Evolutionary conservation across 768 basidiomycete genomes (phyloP).

Genomic region (Piloderma croceum): DNA sequence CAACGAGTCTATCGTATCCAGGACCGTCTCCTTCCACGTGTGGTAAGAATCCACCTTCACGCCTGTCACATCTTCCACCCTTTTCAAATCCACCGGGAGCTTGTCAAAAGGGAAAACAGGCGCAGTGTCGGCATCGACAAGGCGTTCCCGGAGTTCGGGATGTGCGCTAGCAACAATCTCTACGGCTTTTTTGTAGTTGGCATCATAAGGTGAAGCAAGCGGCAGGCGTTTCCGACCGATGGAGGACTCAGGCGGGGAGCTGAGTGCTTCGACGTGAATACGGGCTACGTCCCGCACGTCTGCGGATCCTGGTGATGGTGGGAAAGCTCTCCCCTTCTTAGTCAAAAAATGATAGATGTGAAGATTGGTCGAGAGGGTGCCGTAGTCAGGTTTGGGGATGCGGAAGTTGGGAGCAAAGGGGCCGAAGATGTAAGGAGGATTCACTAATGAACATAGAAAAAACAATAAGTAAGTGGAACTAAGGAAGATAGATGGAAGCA

Average conservation of each 20-base stretch:
- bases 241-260: conserved; percentile 3
- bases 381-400: conserved; percentile 15
- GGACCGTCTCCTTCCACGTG: too few species aligned
- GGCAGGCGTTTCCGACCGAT: conserved; percentile 8
- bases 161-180: too few species aligned
- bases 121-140: too few species aligned
- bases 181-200: too few species aligned
- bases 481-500: conserved; percentile 28
- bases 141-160: too few species aligned
- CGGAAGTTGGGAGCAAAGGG: conserved; percentile 26
- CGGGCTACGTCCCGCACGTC: conserved; percentile 24
- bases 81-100: too few species aligned
- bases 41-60: too few species aligned
- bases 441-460: conserved; percentile 21
- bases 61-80: too few species aligned
- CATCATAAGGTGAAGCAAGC: conserved; percentile 1
- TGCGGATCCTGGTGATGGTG: conserved; percentile 19
- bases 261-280: conserved; percentile 2
- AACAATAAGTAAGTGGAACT: neutral
- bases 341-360: conserved; percentile 21
- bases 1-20: conserved; percentile 12
- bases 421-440: conserved; percentile 34
- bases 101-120: neutral
- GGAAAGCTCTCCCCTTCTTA: conserved; percentile 21
- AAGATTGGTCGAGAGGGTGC: conserved; percentile 22